phyloP scores from a whole-genome alignment of 2,329 filamentous ascomycete species.

The Ophiostoma perfectum region DNA sequence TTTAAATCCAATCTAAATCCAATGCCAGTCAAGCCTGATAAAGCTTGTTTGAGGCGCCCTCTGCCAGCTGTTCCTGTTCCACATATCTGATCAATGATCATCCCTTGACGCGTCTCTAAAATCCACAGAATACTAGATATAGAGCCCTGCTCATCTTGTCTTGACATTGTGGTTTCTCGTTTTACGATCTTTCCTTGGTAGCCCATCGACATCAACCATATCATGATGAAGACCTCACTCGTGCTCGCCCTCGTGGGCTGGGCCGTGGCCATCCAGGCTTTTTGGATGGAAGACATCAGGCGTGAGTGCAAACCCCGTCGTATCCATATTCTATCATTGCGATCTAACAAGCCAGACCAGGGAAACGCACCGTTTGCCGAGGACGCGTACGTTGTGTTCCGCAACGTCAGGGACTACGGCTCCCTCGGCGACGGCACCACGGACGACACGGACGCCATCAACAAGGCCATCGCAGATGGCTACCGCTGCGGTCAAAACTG shows the following conservation, averaged over 20 bases:
- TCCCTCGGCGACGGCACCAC: constrained; percentile 49
- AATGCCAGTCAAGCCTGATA: neutral
- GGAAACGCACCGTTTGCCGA: constrained; percentile 41
- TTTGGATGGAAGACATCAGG: constrained; percentile 43
- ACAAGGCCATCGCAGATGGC: constrained; percentile 52
- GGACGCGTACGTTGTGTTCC: constrained; percentile 39
- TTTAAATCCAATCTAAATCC: neutral
- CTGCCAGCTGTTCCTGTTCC: neutral
- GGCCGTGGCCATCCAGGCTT: constrained; percentile 24
- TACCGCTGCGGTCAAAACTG: constrained; percentile 25
- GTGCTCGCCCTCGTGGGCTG: constrained; percentile 6
- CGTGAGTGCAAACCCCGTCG: constrained; percentile 24
- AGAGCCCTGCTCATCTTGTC: too few relatives aligned
- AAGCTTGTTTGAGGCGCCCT: neutral
- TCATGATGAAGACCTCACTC: neutral
- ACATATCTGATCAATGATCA: constrained; percentile 8
- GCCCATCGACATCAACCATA: neutral
- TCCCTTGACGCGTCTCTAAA: neutral
- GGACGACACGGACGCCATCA: constrained; percentile 70
- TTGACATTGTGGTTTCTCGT: too few relatives aligned
- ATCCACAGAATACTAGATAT: too few relatives aligned
- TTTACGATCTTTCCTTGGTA: too few relatives aligned
- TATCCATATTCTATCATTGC: neutral
- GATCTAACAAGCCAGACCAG: constrained; percentile 30
- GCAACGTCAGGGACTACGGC: constrained; percentile 46